These are phyloP conservation scores for Pseudomassariella vexata DNA, from an alignment of 2,329 filamentous ascomycete genomes.

Conservation along the genomic window DNA sequence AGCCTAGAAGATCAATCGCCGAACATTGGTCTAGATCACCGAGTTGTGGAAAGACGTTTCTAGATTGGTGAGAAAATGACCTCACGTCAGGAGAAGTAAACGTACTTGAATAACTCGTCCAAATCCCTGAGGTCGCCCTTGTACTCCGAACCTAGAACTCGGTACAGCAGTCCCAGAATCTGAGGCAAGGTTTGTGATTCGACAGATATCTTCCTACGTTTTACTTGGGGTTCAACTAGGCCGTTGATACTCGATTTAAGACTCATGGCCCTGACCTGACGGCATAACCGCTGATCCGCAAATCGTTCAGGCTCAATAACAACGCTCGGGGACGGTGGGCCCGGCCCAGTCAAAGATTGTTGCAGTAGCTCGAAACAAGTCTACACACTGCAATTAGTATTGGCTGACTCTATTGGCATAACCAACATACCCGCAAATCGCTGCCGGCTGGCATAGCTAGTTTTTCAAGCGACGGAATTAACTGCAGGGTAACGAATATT, in stretches of 20 bases:
- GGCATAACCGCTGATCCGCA: conserved; percentile 16
- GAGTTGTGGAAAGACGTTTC: conserved; percentile 37
- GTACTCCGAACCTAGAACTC: conserved; percentile 21
- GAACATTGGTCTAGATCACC: conserved; percentile 44
- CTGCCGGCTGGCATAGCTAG: conserved; percentile 27
- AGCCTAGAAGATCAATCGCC: conserved; percentile 49
- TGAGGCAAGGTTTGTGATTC: conserved; percentile 15
- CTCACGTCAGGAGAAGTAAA: conserved; percentile 10
- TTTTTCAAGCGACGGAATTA: conserved; percentile 35
- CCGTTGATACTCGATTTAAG: conserved; percentile 7
- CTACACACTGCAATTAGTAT: conserved; percentile 16
- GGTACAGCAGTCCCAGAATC: conserved; percentile 17
- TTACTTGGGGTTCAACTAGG: conserved; percentile 16
- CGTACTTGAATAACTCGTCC: conserved; percentile 41
- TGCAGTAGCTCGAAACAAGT: conserved; percentile 23
- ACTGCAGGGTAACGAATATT: conserved; percentile 35
- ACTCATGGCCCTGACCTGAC: conserved; percentile 14
- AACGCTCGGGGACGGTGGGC: no score
- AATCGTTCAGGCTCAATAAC: conserved; percentile 20
- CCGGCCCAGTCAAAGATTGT: conserved; percentile 13
- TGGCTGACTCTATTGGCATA: conserved; percentile 9
- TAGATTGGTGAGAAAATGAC: conserved; percentile 25
- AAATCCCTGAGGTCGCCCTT: conserved; percentile 21
- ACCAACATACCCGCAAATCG: conserved; percentile 35
- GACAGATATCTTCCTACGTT: conserved; percentile 24